Base-by-base conservation (phyloP, 73 alveolate genomes). In the Stentor roeselii region DNA sequence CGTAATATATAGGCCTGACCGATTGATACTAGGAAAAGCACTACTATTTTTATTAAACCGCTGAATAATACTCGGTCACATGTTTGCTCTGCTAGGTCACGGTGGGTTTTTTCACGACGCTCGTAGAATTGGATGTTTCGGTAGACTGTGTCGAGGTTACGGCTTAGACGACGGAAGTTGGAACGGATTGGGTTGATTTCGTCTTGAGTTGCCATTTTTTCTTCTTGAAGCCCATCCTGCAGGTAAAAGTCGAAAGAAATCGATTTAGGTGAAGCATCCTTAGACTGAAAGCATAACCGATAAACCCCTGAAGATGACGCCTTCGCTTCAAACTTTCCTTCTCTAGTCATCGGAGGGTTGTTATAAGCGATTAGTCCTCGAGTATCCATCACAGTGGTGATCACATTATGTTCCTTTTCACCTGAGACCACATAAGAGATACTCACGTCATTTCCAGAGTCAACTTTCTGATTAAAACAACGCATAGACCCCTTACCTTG, bases 51-150 rank as follows among this genome's bases (percentile, higher is more conserved):
- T 30, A 67, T 67, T 32, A 67, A 31, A 15, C 11, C 42, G 31
- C 37, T 32, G 37, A 15, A 67, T 15, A 67, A 30, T 30, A 67
- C 82, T 31, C 82, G n/a, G 31, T 67, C 82, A 2, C 42, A 32
- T 1, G 82, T 67, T 2, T 31, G n/a, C 32, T 67, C 82, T 30
- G 59, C 42, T 31, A 67, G 15, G 32, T 67, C 42, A 27, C 82
- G n/a, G 31, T 67, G 82, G 27, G 32, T 50, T 67, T 35, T 67
- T 67, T 67, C 82, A 27, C 82, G n/a, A 27, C 82, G n/a, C 42
- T 30, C 31, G 82, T 67, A 67, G 31, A 67, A 67, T 15, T 35
- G 38, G 15, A 32, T 30, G 32, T 67, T 67, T 67, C 82, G n/a
- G 32, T 67, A 67, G 11, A 67, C 31, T 30, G 15, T 67, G 21